Evolutionary conservation across 768 basidiomycete species (phyloP), one percentile per base, ranked within the genome.

Genomic region (Leccinum variicolor): DNA sequence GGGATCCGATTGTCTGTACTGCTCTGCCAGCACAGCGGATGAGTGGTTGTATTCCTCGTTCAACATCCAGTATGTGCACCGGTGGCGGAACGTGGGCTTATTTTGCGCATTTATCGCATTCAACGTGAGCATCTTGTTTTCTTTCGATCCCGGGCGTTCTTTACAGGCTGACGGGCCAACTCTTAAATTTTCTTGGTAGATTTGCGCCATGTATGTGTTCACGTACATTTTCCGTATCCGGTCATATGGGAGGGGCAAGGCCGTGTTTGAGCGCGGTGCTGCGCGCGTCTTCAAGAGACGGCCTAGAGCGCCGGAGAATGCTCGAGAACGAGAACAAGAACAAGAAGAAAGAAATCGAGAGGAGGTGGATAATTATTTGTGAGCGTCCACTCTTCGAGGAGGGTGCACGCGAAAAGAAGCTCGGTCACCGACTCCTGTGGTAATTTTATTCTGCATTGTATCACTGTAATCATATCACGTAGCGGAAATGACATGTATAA

Each of bases 221-320:
- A 86, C 85, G 1, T 87, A 85, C 56, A 49, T 84, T 33, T 84
- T 83, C 69, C 78, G 84, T 39, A 77, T 85, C 29, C 72, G 75
- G 34, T 59, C 63, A 7, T 67, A 64, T 39, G 64, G 64, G 10
- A 55, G 11, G 28, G 48, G 28, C 46, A 69, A 56, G 53, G 14
- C 14, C 0, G 25, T 54, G 1, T n/a, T 61, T 9, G 7, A 50
- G 33, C 48, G 13, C 1, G 10, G 7, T 21, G 0, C 36, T 58
- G 9, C 56, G 56, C 15, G 3, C 10, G 34, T 17, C 2, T 36
- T 45, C 47, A 55, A 10, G 49, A 0, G 1, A 14, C 46, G 43
- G 7, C 31, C 9, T 25, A 39, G 25, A 43, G 10, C 5, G 11
- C 19, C 39, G 1, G 7, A 25, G 4, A 17, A 46, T 3, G 50